A percentile compares a stretch with the other conserved stretches of the same genome.
Conservation (phyloP, 441 rosid species). For the Omphalea diandra region DNA sequence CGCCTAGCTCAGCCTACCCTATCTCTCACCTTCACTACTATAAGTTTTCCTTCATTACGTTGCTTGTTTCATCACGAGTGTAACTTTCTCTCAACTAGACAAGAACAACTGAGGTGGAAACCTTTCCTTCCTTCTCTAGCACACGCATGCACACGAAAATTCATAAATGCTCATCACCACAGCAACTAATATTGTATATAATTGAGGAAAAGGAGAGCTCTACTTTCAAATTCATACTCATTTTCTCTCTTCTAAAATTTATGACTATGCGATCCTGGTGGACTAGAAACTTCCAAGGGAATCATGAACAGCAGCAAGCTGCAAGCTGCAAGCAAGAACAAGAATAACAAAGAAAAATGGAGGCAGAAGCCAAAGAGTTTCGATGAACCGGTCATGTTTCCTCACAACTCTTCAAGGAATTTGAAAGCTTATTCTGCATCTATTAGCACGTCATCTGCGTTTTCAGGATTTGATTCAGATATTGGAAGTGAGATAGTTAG, state of each 20-base stretch:
- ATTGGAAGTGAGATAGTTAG: conserved; percentile 1
- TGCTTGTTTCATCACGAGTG: not conserved
- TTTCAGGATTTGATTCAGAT: conserved; percentile 14
- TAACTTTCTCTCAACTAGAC: not conserved
- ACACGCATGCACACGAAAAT: not conserved
- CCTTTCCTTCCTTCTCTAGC: not conserved
- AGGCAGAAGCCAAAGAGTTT: conserved; percentile 8
- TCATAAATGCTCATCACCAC: not conserved
- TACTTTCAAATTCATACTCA: not conserved
- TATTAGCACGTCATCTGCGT: not conserved
- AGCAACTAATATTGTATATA: not conserved
- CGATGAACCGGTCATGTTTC: not conserved
- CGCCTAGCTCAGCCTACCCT: conserved; percentile 7
- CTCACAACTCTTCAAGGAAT: not conserved
- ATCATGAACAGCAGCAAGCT: not conserved
- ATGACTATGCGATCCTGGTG: conserved; percentile 16
- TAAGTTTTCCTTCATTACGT: not conserved
- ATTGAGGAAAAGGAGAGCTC: not conserved
- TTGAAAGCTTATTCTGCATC: not conserved
- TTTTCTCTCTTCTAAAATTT: not conserved
- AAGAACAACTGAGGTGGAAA: not conserved
- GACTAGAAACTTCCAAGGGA: not conserved
- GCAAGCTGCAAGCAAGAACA: not conserved
- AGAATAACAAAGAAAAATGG: not conserved
- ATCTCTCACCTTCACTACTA: not conserved